Conservation (phyloP, 169 alveolate species). For the Cryptosporidium felis region DNA sequence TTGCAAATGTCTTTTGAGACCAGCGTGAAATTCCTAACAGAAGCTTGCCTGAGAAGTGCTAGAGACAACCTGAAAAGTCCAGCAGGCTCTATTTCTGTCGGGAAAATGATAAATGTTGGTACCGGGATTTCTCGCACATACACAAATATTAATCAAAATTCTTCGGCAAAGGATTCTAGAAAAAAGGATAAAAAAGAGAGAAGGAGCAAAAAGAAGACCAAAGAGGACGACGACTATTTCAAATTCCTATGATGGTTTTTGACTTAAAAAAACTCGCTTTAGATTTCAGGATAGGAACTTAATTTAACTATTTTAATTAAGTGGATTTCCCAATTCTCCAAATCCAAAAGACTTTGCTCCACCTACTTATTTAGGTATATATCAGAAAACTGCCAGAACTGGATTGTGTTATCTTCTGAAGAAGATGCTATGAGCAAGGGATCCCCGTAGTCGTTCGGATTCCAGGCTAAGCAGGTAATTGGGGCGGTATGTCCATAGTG, state of each 20-base stretch:
- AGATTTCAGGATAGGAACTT: no score
- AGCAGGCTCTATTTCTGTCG: constrained; percentile 75
- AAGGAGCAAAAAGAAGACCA: neutral
- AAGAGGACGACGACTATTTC: neutral
- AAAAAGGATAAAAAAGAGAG: neutral
- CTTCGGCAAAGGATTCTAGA: neutral
- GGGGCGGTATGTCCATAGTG: constrained; percentile 86
- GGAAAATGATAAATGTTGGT: constrained; percentile 29
- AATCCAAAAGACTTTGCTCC: neutral
- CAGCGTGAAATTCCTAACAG: constrained; percentile 90
- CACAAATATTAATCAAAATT: constrained; percentile 7
- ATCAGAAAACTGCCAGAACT: constrained; percentile 79
- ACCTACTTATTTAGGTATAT: neutral
- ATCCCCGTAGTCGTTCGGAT: constrained; percentile 74
- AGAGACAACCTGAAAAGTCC: constrained; percentile 79
- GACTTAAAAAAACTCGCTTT: no score
- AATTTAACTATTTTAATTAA: no score
- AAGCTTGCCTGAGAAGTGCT: constrained; percentile 85
- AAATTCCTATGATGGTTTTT: no score
- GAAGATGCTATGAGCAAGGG: constrained; percentile 80
- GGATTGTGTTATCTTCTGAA: constrained; percentile 84
- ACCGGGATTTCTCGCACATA: constrained; percentile 57
- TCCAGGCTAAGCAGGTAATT: constrained; percentile 83
- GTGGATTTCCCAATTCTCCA: neutral
- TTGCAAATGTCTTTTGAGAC: constrained; percentile 97